Percentiles rank a stretch among this genome's conserved stretches.
Evolutionary conservation across 1,139 yeast genomes (phyloP).

Genomic region (Geotrichum bryndzae): DNA sequence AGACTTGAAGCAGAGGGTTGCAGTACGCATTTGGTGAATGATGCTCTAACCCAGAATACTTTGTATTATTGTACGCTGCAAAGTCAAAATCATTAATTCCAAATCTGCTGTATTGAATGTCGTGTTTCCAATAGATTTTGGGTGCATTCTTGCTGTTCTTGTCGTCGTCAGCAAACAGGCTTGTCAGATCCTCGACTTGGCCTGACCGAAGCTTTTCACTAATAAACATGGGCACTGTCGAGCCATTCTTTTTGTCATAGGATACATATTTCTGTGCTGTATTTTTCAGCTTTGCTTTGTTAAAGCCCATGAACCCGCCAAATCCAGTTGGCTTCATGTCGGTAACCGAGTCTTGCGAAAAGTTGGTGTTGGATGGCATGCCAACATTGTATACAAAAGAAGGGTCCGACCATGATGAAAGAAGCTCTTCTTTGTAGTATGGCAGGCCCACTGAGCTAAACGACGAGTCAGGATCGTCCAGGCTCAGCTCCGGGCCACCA

Average conservation of each 20-base stretch:
- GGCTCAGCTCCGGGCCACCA: slow-evolving; percentile 32
- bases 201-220: slow-evolving; percentile 52
- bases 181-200: slow-evolving; percentile 23
- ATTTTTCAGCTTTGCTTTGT: slow-evolving; percentile 41
- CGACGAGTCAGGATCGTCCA: slow-evolving; percentile 49
- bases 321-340: slow-evolving; percentile 28
- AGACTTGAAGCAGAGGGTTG: slow-evolving; percentile 76
- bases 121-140: slow-evolving; percentile 66
- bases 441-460: slow-evolving; percentile 80
- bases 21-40: slow-evolving; percentile 77
- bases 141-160: slow-evolving; percentile 41
- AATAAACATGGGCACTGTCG: slow-evolving; percentile 55
- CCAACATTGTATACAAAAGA: slow-evolving; percentile 29
- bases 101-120: slow-evolving; percentile 78
- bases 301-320: slow-evolving; percentile 44
- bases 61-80: slow-evolving; percentile 76
- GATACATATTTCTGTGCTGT: slow-evolving; percentile 44
- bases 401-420: slow-evolving; percentile 61
- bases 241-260: slow-evolving; percentile 33
- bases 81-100: slow-evolving; percentile 96
- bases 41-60: slow-evolving; percentile 80
- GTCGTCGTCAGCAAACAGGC: slow-evolving; percentile 26
- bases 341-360: slow-evolving; percentile 25
- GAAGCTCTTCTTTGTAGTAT: slow-evolving; percentile 66
- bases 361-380: slow-evolving; percentile 28